These are phyloP conservation scores for Geotrichum candidum DNA, from an alignment of 1,139 yeast genomes.

Conservation along the genomic window DNA sequence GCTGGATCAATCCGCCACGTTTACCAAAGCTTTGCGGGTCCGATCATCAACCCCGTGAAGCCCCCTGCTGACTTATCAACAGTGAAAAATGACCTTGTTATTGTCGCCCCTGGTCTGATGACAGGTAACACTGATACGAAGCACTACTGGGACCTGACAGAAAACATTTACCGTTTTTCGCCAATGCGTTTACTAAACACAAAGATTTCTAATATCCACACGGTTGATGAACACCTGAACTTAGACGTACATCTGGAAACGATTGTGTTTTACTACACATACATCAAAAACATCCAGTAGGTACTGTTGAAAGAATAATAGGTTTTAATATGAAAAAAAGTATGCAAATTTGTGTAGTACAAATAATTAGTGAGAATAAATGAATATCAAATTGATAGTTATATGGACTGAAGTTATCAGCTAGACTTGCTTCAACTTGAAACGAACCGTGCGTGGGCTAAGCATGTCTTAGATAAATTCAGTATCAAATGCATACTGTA, in stretches of 20 bases:
- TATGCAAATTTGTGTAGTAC: not conserved
- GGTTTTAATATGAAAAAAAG: not conserved
- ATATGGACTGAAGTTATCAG: not conserved
- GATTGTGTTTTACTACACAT: conserved; percentile 56
- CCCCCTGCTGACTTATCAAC: conserved; percentile 1
- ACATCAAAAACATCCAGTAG: conserved; percentile 28
- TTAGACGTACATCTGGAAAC: conserved; percentile 51
- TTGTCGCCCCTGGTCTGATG: conserved; percentile 62
- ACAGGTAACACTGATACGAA: conserved; percentile 83
- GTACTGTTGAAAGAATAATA: not conserved
- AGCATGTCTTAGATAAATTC: not conserved
- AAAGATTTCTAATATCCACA: conserved; percentile 39
- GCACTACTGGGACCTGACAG: conserved; percentile 69
- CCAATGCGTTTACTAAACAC: conserved; percentile 34
- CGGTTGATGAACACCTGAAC: conserved; percentile 53
- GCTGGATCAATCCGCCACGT: conserved; percentile 46
- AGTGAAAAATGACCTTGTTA: conserved; percentile 25
- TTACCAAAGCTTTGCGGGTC: conserved; percentile 13
- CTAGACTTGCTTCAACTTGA: not conserved
- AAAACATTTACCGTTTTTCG: conserved; percentile 62
- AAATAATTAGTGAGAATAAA: not conserved
- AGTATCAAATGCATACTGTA: not conserved
- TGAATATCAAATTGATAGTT: not conserved
- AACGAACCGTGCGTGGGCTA: not conserved
- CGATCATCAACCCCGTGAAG: conserved; percentile 25